Percentiles rank a stretch among this genome's conserved stretches.
These are phyloP conservation scores for Mycena citricolor DNA, from an alignment of 1,284 basidiomycete genomes.

Conservation along the genomic window DNA sequence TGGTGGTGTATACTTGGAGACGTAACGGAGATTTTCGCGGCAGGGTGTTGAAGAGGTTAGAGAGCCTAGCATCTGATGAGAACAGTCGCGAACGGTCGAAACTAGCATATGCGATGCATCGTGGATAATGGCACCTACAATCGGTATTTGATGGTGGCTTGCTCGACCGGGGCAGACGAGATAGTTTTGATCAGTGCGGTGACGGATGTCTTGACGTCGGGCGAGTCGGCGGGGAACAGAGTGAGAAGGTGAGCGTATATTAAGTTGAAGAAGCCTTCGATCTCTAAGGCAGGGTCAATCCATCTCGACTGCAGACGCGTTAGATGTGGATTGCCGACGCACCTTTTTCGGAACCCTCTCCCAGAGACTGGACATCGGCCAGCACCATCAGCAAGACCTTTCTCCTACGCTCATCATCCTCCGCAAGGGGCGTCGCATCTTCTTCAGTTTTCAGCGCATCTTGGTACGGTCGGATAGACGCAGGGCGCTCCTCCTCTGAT, in stretches of 20 bases:
- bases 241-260: slow-evolving; percentile 68
- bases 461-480: slow-evolving; percentile 67
- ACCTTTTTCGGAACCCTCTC: slow-evolving; percentile 77
- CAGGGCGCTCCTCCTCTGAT: slow-evolving; percentile 66
- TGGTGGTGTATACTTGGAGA: slow-evolving; percentile 61
- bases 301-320: slow-evolving; percentile 4
- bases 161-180: slow-evolving; percentile 51
- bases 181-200: slow-evolving; percentile 55
- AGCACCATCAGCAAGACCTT: slow-evolving; percentile 59
- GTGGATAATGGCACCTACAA: slow-evolving; percentile 45
- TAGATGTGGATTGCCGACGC: slow-evolving; percentile 26
- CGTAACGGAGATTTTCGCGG: slow-evolving; percentile 71
- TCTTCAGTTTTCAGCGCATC: slow-evolving; percentile 56
- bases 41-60: slow-evolving; percentile 85
- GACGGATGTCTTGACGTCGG: slow-evolving; percentile 54
- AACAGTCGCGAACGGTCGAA: background rate
- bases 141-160: slow-evolving; percentile 63
- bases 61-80: slow-evolving; percentile 52
- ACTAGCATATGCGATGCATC: background rate
- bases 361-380: slow-evolving; percentile 61
- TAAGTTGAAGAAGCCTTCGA: slow-evolving; percentile 86
- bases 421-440: slow-evolving; percentile 50
- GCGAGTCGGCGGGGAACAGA: slow-evolving; percentile 52
- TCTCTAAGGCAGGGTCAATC: slow-evolving; percentile 48
- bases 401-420: slow-evolving; percentile 52